A percentile compares a stretch with the other conserved stretches of the same genome.
phyloP scores from a whole-genome alignment of 2,329 filamentous ascomycete genomes.

The Penicillium vulpinum region DNA sequence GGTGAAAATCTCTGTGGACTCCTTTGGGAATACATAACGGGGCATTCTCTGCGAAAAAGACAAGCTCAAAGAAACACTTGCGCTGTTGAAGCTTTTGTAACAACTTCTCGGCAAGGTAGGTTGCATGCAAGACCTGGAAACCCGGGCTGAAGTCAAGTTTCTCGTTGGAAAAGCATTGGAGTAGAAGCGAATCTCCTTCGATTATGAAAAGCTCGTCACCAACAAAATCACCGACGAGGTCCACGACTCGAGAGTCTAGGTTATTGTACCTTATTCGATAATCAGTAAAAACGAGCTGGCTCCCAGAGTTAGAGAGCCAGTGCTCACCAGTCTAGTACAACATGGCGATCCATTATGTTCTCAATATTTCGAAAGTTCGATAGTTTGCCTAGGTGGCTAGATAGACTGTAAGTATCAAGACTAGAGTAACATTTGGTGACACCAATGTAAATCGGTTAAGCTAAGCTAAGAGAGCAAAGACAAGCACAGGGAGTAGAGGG shows the following conservation, averaged over 20 bases:
- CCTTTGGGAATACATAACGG: slow-evolving; percentile 56
- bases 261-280: not conserved
- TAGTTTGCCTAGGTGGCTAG: not conserved
- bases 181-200: slow-evolving; percentile 71
- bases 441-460: not conserved
- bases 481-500: not conserved
- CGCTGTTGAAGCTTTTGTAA: slow-evolving; percentile 60
- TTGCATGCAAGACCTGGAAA: slow-evolving; percentile 70
- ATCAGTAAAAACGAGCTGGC: not conserved
- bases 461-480: not conserved
- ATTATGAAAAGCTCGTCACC: slow-evolving; percentile 71
- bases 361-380: not conserved
- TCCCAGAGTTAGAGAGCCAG: not conserved
- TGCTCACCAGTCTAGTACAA: not conserved
- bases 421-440: no score
- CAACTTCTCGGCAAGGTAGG: slow-evolving; percentile 68
- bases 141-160: slow-evolving; percentile 64
- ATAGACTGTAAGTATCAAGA: not conserved
- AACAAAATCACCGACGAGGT: slow-evolving; percentile 74
- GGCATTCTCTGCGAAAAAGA: slow-evolving; percentile 62
- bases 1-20: slow-evolving; percentile 31
- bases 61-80: slow-evolving; percentile 69
- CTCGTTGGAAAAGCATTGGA: slow-evolving; percentile 62
- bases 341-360: not conserved
- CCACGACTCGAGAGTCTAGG: slow-evolving; percentile 52